Conservation (phyloP, 2,329 filamentous ascomycete species). For the Bertia moriformis region DNA sequence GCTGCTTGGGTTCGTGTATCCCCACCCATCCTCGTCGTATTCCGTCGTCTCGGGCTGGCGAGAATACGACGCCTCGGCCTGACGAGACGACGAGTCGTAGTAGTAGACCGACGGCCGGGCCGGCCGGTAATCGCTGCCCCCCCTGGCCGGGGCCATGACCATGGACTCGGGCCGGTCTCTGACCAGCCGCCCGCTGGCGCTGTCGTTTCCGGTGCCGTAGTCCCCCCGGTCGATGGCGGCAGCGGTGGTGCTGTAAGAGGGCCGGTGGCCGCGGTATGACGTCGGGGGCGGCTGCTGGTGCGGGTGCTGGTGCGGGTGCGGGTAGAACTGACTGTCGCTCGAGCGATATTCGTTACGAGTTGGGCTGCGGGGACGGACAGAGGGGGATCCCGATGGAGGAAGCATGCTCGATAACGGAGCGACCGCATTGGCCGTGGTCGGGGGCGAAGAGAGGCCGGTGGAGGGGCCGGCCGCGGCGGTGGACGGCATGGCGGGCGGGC, state of each 20-base stretch:
- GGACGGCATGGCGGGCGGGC: too few species aligned
- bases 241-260: constrained; percentile 28
- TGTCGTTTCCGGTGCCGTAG: constrained; percentile 27
- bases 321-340: constrained; percentile 39
- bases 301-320: constrained; percentile 31
- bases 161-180: constrained; percentile 32
- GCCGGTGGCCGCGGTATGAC: constrained; percentile 19
- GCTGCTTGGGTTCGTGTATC: constrained; percentile 49
- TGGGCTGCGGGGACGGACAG: constrained; percentile 26
- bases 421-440: too few species aligned
- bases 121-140: constrained; percentile 25
- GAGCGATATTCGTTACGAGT: constrained; percentile 33
- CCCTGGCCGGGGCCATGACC: constrained; percentile 14
- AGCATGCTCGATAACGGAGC: too few species aligned
- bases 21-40: constrained; percentile 44
- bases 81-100: constrained; percentile 18
- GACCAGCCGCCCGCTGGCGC: too few species aligned
- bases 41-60: constrained; percentile 29
- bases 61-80: background rate
- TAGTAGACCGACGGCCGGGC: constrained; percentile 30
- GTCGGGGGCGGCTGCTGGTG: constrained; percentile 6
- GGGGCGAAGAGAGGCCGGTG: background rate
- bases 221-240: constrained; percentile 39
- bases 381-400: background rate
- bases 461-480: background rate